Evolutionary conservation across 495 filamentous ascomycete genomes (phyloP), one percentile per base, ranked within the genome.

Genomic region (Tuber borchii): DNA sequence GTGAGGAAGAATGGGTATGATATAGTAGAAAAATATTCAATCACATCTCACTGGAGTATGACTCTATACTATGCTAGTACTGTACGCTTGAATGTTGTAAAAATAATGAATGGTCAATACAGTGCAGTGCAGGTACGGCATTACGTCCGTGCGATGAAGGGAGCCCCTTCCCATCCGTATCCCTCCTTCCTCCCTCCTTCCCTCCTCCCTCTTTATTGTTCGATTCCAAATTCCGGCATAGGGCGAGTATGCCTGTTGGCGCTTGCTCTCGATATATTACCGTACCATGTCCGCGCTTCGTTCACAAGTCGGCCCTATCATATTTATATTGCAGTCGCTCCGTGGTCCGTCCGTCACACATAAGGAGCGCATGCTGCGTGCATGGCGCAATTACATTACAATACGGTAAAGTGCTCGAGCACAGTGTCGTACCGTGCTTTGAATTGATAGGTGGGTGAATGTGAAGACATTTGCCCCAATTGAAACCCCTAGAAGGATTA

Each of bases 331-430:
- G 51, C 51, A 10, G 51, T 26, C 51, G 51, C 22, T 56, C 51
- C 22, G 51, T 56, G n/a, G 51, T 56, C 51, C 51, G 51, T 56
- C 51, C 51, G 51, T 26, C 51, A 8, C n/a, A 12, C 45, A 48
- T 48, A 22, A 16, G 26, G 26, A 65, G 26, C 31, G 56, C 56
- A 65, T 65, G 56, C 26, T 34, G 56, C 26, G 26, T 65, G 56
- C 56, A 65, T 65, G 56, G 14, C 56, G 56, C 56, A 65, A 65
- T 65, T 34, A 65, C 56, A 65, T 56, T 56, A 56, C 51, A 56
- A n/a, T 9, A 56, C 22, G 22, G 48, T 56, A 56, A 56, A 56
- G 51, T 26, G 9, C n/a, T 56, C 51, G 51, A 56, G 51, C 17
- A 1, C 22, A n/a, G 22, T 22, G 51, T n/a, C 56, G 26, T 17